Evolutionary conservation across 2,329 filamentous ascomycete species (phyloP).

Genomic region (Neonectria neomacrospora): DNA sequence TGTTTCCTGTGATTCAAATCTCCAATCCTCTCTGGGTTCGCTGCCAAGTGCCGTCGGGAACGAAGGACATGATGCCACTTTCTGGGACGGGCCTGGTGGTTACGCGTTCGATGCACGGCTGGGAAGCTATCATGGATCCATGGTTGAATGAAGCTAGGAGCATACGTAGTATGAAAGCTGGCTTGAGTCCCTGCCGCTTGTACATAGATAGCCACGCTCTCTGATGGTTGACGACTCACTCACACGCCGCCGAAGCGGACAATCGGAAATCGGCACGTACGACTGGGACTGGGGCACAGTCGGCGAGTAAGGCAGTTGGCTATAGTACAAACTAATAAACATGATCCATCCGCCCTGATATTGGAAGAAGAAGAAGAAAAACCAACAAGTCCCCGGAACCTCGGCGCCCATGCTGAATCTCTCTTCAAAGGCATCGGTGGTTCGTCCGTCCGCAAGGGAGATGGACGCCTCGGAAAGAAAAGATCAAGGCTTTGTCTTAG

Average conservation of each 20-base stretch:
- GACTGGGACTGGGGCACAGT: neutral
- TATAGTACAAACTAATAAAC: neutral
- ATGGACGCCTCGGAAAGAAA: neutral
- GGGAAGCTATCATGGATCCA: neutral
- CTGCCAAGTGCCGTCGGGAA: neutral
- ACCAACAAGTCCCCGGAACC: neutral
- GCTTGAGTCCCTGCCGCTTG: neutral
- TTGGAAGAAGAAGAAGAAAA: neutral
- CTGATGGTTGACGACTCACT: neutral
- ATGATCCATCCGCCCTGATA: neutral
- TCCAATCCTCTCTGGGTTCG: neutral
- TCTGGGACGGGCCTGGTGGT: neutral
- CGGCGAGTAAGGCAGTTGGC: neutral
- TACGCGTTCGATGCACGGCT: neutral
- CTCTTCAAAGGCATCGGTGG: neutral
- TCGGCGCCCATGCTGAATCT: neutral
- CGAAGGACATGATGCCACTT: neutral
- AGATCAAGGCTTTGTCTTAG: neutral
- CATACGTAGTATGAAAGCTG: neutral
- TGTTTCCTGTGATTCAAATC: neutral
- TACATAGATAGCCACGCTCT: neutral
- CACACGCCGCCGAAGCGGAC: neutral
- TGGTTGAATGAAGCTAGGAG: neutral
- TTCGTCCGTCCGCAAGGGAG: neutral
- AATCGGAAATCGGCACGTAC: neutral